Evolutionary conservation across 345 rosid genomes (phyloP), one percentile per base, ranked within the genome.

Genomic region (Aquilaria sinensis): DNA sequence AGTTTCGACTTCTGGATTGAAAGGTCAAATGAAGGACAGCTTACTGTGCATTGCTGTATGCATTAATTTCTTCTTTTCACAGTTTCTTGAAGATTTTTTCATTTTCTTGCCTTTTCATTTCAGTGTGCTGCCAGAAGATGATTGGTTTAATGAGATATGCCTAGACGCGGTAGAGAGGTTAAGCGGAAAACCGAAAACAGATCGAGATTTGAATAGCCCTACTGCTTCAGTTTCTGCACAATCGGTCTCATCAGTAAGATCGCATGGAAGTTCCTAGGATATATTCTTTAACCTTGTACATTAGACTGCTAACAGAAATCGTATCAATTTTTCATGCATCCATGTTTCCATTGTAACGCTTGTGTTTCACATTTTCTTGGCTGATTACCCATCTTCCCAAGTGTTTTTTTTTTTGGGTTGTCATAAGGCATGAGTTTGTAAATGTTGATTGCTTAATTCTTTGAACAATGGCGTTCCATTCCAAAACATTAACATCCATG

Each of bases 201-300:
- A 94, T 10, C 72, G 85, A 30, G 91, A 88, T 61, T 75, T 70
- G 37, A 81, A 74, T 76, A 95, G 99, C 83, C 99, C 99, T 12
- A 95, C 97, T 16, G 98, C 96, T 47, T 94, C 98, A 9, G 85
- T 94, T 50, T 94, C 99, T 2, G 97, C 99, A 14, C 99, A 91
- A 53, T 95, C 99, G 57, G 87, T 91, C 59, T 89, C 99, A 59
- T 95, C 99, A 0, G 82, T 85, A 57, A 81, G 96, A 74, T 91
- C 99, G 31, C 96, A 87, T 53, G 94, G 99, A 54, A 95, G 99
- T 58, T 71, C 80, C 63, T 88, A 67, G 81, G 56, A 61, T 23
- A 41, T 57, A 53, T 50, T 55, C 52, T 58, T 63, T 10, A 15
- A 56, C 67, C 62, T 51, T 80, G 84, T 84, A 78, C 64, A 81